Evolutionary conservation across 2,329 filamentous ascomycete genomes (phyloP).

Genomic region (Xylaria sp.): DNA sequence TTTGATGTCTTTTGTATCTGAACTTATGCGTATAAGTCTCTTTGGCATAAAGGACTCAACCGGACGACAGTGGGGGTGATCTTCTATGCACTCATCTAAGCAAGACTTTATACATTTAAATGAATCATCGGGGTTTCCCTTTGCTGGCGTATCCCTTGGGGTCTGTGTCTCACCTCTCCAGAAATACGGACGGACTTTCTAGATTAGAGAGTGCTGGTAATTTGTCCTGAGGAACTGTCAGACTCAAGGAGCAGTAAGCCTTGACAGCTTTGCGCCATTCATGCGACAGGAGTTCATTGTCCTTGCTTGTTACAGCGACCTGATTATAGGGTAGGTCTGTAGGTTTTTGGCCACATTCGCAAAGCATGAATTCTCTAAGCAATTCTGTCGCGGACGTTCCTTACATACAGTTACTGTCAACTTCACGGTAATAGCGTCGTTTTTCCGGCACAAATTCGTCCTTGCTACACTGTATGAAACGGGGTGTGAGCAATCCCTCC

Average conservation of each 20-base stretch:
- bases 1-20: no score
- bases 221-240: constrained; percentile 30
- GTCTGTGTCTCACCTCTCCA: no score
- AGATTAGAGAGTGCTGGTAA: constrained; percentile 32
- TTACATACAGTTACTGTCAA: no score
- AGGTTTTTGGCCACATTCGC: constrained; percentile 26
- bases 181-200: not conserved
- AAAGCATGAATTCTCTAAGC: constrained; percentile 17
- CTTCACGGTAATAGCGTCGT: no score
- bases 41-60: no score
- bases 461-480: constrained; percentile 30
- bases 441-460: not conserved
- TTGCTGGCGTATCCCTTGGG: no score
- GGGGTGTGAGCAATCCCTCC: constrained; percentile 30
- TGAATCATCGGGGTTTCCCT: no score
- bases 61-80: no score
- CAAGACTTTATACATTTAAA: no score
- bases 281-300: constrained; percentile 3
- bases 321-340: constrained; percentile 19
- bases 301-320: constrained; percentile 1
- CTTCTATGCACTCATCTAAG: no score
- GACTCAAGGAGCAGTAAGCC: constrained; percentile 22
- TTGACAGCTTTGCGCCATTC: constrained; percentile 31
- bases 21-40: no score
- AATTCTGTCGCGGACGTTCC: no score